Evolutionary conservation across 2,329 filamentous ascomycete species (phyloP).

Genomic region (Hysterium pulicare): DNA sequence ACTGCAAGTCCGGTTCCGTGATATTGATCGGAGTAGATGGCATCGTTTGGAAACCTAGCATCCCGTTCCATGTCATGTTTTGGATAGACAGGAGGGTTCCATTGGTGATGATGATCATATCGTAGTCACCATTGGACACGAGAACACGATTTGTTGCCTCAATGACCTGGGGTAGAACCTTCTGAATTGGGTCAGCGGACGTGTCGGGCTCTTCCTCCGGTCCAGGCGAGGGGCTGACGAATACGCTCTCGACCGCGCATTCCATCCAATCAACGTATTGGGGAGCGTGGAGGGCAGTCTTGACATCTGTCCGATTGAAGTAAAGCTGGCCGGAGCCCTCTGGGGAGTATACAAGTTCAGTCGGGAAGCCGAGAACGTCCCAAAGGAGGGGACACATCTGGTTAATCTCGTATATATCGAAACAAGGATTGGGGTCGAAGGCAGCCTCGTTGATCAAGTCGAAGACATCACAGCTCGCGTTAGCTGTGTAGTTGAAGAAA

Average conservation of each 20-base stretch:
- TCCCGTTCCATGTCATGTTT: slow-evolving; percentile 15
- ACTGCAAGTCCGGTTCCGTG: not conserved
- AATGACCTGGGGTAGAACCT: slow-evolving; percentile 23
- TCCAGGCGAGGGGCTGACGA: slow-evolving; percentile 11
- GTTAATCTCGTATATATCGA: slow-evolving; percentile 68
- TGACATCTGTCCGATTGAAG: slow-evolving; percentile 53
- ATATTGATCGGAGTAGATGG: slow-evolving; percentile 9
- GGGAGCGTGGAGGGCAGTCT: slow-evolving; percentile 37
- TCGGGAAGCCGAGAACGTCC: slow-evolving; percentile 64
- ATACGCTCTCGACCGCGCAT: slow-evolving; percentile 21
- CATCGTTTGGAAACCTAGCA: slow-evolving; percentile 9
- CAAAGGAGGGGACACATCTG: slow-evolving; percentile 64
- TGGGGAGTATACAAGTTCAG: slow-evolving; percentile 57
- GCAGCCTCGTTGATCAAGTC: slow-evolving; percentile 51
- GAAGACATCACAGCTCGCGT: slow-evolving; percentile 42
- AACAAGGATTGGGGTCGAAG: slow-evolving; percentile 64
- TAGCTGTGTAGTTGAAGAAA: slow-evolving; percentile 1
- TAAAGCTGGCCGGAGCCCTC: slow-evolving; percentile 55
- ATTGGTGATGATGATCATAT: slow-evolving; percentile 10
- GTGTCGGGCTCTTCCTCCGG: slow-evolving; percentile 2
- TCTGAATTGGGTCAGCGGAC: slow-evolving; percentile 10
- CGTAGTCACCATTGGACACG: slow-evolving; percentile 10
- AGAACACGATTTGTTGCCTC: slow-evolving; percentile 32
- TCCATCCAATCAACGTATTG: slow-evolving; percentile 19
- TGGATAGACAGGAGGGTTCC: slow-evolving; percentile 12